These are phyloP conservation scores for Vanrija humicola DNA, from an alignment of 1,284 basidiomycete genomes.

Conservation along the genomic window DNA sequence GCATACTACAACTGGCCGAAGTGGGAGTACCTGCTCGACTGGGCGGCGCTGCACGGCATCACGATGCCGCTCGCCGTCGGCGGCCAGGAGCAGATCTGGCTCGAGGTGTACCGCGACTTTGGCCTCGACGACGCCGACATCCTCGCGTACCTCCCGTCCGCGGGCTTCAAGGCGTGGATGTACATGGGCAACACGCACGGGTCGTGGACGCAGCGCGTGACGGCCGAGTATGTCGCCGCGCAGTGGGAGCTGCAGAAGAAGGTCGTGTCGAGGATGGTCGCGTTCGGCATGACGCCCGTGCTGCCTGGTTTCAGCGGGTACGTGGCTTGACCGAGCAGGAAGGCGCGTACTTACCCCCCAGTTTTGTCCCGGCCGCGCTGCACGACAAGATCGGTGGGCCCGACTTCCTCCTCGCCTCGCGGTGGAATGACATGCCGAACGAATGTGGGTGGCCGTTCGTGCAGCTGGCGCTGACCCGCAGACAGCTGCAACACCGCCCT, in stretches of 20 bases:
- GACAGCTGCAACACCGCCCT: conserved; percentile 51
- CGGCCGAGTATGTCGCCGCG: conserved; percentile 49
- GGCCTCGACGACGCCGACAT: conserved; percentile 50
- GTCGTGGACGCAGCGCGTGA: conserved; percentile 49
- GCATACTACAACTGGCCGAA: conserved; percentile 51
- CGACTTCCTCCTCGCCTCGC: conserved; percentile 36
- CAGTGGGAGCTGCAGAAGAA: conserved; percentile 50
- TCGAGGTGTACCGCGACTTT: conserved; percentile 49
- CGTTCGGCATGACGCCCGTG: conserved; percentile 53
- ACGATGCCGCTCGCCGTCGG: conserved; percentile 53
- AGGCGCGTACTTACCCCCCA: too few relatives aligned
- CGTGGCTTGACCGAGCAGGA: background rate
- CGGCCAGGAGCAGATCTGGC: conserved; percentile 50
- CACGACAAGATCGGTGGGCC: conserved; percentile 46
- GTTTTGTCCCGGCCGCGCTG: conserved; percentile 49
- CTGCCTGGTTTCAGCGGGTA: conserved; percentile 52
- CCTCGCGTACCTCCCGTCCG: conserved; percentile 46
- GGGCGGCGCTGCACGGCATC: conserved; percentile 52
- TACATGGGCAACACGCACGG: conserved; percentile 53
- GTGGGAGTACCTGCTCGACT: conserved; percentile 53
- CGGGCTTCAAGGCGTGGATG: conserved; percentile 53
- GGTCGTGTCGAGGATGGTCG: conserved; percentile 50
- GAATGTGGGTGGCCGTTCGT: conserved; percentile 9
- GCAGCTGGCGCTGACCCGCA: conserved; percentile 29
- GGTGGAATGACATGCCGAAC: conserved; percentile 5